Percentiles rank a stretch among this genome's conserved stretches.
These are phyloP conservation scores for Kluyveromyces nonfermentans DNA, from an alignment of 805 yeast genomes.

Conservation along the genomic window DNA sequence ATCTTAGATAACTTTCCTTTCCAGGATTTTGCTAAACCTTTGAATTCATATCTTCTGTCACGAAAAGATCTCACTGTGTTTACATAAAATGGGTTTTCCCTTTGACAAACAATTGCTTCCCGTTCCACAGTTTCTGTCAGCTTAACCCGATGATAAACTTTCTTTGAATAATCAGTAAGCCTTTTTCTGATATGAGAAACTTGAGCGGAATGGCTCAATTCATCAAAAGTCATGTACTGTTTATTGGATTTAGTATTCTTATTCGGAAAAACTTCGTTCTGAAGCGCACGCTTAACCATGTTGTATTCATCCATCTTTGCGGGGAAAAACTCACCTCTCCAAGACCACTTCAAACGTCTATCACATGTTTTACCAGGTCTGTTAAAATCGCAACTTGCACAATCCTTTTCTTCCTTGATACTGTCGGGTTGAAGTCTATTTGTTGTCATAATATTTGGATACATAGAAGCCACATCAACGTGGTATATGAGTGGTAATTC, in stretches of 20 bases:
- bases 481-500: slow-evolving; percentile 90
- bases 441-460: slow-evolving; percentile 97
- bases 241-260: slow-evolving; percentile 43
- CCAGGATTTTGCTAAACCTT: slow-evolving; percentile 90
- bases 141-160: slow-evolving; percentile 73
- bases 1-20: slow-evolving; percentile 64
- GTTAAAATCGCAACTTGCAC: slow-evolving; percentile 96
- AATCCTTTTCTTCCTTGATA: slow-evolving; percentile 87
- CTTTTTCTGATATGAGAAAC: slow-evolving; percentile 67
- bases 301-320: slow-evolving; percentile 85
- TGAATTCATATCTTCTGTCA: slow-evolving; percentile 93
- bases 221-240: slow-evolving; percentile 61
- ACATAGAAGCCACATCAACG: slow-evolving; percentile 99
- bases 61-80: slow-evolving; percentile 90
- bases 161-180: slow-evolving; percentile 72
- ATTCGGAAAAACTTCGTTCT: slow-evolving; percentile 67
- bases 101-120: slow-evolving; percentile 91
- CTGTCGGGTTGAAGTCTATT: slow-evolving; percentile 97
- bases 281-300: slow-evolving; percentile 78
- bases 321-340: slow-evolving; percentile 96
- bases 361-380: slow-evolving; percentile 93
- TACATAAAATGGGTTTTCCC: slow-evolving; percentile 95
- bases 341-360: slow-evolving; percentile 85
- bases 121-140: slow-evolving; percentile 77
- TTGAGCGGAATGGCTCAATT: slow-evolving; percentile 68